Base-by-base conservation (phyloP, 2,329 filamentous ascomycete species). In the Onygena corvina region DNA sequence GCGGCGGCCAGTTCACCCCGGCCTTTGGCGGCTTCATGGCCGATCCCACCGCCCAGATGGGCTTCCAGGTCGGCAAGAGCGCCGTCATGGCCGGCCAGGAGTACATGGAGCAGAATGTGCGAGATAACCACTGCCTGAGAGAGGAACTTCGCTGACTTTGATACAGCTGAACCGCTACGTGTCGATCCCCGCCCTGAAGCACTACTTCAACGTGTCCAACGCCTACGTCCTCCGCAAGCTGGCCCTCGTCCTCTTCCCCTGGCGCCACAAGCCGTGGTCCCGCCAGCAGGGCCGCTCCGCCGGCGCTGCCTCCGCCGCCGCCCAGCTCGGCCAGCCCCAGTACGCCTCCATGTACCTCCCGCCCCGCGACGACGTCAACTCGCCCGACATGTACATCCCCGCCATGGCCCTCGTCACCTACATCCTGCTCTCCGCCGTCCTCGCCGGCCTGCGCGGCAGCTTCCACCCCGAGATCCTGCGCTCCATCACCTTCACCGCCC, bases 161-260 rank as follows among this genome's bases (percentile, higher is more conserved):
- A 16, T 8, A 14, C 52, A 85, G 82, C 72, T 86, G 60, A 83
- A 82, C 60, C 79, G 81, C 67, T 95, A 90, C 70, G 82, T 98
- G 68, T 94, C 89, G 62, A 84, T 96, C 59, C 83, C 84, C 11
- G 86, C 87, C 14, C 76, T 98, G 38, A 98, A 98, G 69, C 92
- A 95, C 71, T 98, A 96, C 76, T 98, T 98, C 74, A 95, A 96
- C 70, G 92, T 98, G 56, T 93, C 89, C 57, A 98, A 98, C 74
- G 85, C 80, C 52, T 98, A 98, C 69, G 92, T 98, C 63, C 75
- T 93, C 63, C 87, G 83, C 70, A 98, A 98, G 70, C 76, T 98
- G 52, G 80, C 84, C 63, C 79, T 98, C 52, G 90, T 98, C 52
- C 81, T 98, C 53, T 94, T 96, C 68, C 92, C 92, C 48, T 98